Conservation (phyloP, 495 filamentous ascomycete species). For the Bathelium albidoporum region DNA sequence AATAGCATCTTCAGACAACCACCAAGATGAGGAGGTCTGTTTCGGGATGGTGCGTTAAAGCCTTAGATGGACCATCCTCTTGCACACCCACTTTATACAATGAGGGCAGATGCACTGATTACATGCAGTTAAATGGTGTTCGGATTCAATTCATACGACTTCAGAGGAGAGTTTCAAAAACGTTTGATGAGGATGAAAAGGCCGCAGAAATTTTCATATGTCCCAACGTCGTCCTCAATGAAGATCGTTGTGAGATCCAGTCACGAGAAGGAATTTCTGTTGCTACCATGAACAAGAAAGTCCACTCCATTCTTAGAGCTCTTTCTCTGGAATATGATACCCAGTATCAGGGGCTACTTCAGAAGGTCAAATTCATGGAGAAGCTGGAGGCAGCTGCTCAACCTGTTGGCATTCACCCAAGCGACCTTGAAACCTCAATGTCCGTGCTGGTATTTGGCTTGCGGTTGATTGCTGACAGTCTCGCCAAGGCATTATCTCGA, state of each 20-base stretch:
- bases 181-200: neutral
- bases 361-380: neutral
- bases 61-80: neutral
- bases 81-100: neutral
- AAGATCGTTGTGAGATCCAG: neutral
- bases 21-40: neutral
- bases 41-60: neutral
- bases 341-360: neutral
- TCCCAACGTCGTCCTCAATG: neutral
- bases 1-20: neutral
- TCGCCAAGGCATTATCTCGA: neutral
- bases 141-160: neutral
- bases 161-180: neutral
- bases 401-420: neutral
- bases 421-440: neutral
- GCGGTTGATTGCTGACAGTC: neutral
- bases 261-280: neutral
- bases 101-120: neutral
- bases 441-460: neutral
- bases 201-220: neutral
- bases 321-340: neutral
- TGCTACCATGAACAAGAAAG: neutral
- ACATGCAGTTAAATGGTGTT: neutral
- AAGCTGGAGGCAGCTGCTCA: neutral
- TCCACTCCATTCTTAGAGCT: neutral